Percentiles rank a stretch among this genome's conserved stretches.
phyloP scores from a whole-genome alignment of 1,284 basidiomycete genomes.

The Trichosporon sp. region DNA sequence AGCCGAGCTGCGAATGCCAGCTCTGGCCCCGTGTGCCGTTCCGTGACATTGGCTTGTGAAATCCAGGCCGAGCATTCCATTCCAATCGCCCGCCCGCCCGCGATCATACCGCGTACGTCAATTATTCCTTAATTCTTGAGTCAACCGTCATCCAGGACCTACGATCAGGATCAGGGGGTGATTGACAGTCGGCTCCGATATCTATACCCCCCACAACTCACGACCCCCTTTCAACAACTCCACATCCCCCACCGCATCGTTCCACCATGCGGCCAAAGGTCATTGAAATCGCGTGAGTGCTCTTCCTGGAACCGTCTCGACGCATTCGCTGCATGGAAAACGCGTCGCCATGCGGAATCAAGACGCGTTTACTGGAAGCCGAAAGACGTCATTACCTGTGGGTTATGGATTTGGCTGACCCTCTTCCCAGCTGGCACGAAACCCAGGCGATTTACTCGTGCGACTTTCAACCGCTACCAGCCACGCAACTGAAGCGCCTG shows the following conservation, averaged over 20 bases:
- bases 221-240: not conserved
- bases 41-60: no score
- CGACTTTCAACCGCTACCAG: constrained; percentile 75
- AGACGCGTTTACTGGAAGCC: not conserved
- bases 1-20: not conserved
- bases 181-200: not conserved
- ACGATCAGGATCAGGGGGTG: no score
- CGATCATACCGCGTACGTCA: not conserved
- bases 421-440: constrained; percentile 68
- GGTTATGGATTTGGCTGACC: constrained; percentile 1
- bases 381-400: not conserved
- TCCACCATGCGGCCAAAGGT: constrained; percentile 45
- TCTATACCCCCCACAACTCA: not conserved
- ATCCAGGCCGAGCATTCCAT: not conserved
- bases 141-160: not conserved
- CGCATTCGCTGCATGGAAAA: not conserved
- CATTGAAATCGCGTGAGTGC: constrained; percentile 46
- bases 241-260: not conserved
- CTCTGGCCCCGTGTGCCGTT: not conserved
- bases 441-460: constrained; percentile 83
- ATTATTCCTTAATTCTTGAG: not conserved
- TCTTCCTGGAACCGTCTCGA: not conserved
- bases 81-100: no score
- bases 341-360: not conserved
- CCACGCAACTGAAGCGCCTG: constrained; percentile 49